phyloP scores from a whole-genome alignment of 2,329 filamentous ascomycete genomes.

The Pezicula rhizophila region DNA sequence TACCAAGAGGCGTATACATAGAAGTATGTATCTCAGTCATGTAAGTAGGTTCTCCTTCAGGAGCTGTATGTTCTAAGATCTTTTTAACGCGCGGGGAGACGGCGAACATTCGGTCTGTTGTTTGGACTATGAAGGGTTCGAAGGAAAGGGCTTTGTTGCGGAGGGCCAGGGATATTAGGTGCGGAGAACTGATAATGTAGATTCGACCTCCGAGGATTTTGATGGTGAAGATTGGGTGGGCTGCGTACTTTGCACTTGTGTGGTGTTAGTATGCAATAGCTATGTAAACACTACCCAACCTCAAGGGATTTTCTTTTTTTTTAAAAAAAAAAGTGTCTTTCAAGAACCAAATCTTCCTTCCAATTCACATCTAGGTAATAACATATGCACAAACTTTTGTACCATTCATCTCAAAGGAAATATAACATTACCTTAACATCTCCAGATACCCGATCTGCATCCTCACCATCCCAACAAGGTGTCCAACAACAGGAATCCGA shows the following conservation, averaged over 20 bases:
- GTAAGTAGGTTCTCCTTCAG: slow-evolving; percentile 24
- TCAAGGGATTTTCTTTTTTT: too few relatives aligned
- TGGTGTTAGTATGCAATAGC: neutral
- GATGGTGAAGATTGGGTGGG: slow-evolving; percentile 35
- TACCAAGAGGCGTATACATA: slow-evolving; percentile 28
- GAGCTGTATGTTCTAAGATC: slow-evolving; percentile 21
- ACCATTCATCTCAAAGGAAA: neutral
- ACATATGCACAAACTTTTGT: too few relatives aligned
- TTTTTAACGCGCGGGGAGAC: slow-evolving; percentile 28
- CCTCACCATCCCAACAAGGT: slow-evolving; percentile 37
- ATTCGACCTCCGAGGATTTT: slow-evolving; percentile 37
- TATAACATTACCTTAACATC: slow-evolving; percentile 29
- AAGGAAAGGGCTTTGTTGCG: slow-evolving; percentile 37
- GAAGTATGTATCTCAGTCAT: slow-evolving; percentile 29
- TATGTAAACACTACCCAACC: neutral
- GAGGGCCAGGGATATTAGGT: slow-evolving; percentile 34
- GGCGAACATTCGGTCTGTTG: slow-evolving; percentile 32
- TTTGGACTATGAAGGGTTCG: slow-evolving; percentile 34
- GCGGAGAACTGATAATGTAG: slow-evolving; percentile 39
- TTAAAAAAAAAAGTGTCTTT: too few relatives aligned
- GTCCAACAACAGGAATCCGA: slow-evolving; percentile 38
- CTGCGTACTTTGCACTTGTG: slow-evolving; percentile 16
- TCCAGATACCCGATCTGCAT: slow-evolving; percentile 31
- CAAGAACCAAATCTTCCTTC: too few relatives aligned
- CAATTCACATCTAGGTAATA: too few relatives aligned